Base-by-base conservation (phyloP, 768 basidiomycete species). In the Xerocomellus amylosporus region DNA sequence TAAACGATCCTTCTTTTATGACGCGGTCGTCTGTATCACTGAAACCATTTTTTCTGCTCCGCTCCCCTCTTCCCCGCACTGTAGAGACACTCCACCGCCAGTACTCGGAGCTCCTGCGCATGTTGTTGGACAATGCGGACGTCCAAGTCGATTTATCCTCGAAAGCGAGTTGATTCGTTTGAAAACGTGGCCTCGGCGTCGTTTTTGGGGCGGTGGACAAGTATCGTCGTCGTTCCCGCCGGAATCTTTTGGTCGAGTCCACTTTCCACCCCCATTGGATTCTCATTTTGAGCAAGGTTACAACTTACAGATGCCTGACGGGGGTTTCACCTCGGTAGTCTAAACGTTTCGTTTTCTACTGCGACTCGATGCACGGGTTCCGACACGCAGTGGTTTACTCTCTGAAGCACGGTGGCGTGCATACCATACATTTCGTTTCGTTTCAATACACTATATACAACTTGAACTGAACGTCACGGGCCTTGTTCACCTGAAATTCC, bases 21-120 rank as follows among this genome's bases (percentile, higher is more conserved):
- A 22, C 22, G 1, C 17, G 13, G 6, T 28, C 20, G 19, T 48
- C 10, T 9, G 28, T 49, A 4, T 33, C 31, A 13, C 36, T 41
- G 14, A 55, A 9, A 37, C 4, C 10, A 14, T 9, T 36, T 36
- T 36, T 17, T 36, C 14, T 13, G 2, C 33, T 8, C 31, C 20
- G 14, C 46, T 19, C 34, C 46, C 5, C 3, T 19, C 14, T 28
- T 7, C 10, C 1, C 20, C 7, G 17, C 19, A 19, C 3, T 22
- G 2, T 55, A 88, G 87, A 84, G 63, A 74, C 75, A 28, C 71
- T 90, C 0, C 85, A 87, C 56, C 63, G 70, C 0, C 84, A 87
- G 61, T 77, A 87, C 12, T 75, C 84, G 2, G 82, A 83, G 17
- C 75, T 84, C 4, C 69, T 89, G 28, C 74, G 77, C 10, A 67